Base-by-base conservation (phyloP, 768 basidiomycete species). In the Multifurca ochricompacta region DNA sequence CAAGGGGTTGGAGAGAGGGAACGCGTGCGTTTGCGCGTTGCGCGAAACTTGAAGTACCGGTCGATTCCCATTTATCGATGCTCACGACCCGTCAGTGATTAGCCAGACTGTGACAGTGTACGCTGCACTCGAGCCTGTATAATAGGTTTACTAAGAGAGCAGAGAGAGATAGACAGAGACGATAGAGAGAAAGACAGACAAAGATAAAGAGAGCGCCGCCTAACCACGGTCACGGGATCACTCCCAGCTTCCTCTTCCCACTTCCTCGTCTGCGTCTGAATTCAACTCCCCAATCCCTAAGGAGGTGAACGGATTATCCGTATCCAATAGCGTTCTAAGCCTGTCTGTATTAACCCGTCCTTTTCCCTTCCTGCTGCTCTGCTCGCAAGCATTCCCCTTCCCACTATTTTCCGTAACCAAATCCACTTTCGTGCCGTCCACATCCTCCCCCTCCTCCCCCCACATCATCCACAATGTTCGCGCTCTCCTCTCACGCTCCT, bases 331-430 rank as follows among this genome's bases (percentile, higher is more conserved):
- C 39, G 68, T 70, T 14, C 73, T 68, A 30, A 85, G 67, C 16
- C 76, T 82, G 47, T 82, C 78, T 68, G 81, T 73, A 64, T 87
- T 69, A 54, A 85, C 70, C 41, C 79, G 67, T 51, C 67, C 65
- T 32, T 71, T 58, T 18, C 71, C 71, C 55, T 58, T 67, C 52
- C 36, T 34, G 65, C 42, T 16, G 55, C 34, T 51, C 35, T 44
- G 48, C 55, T 40, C 50, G 58, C 27, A 58, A 14, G 13, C 13
- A 11, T 42, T 23, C 41, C 70, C 40, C 63, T 60, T 34, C 44
- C 46, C 19, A 31, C 43, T 48, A 58, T 23, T 7, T 53, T 30
- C 54, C 35, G 46, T 27, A 21, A 57, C 14, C 30, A 44, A 23
- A 21, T 36, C 21, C n/a, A 35, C 48, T 42, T 45, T 37, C 43